Percentiles rank a stretch among this genome's conserved stretches.
Evolutionary conservation across 2,329 filamentous ascomycete genomes (phyloP).

Genomic region (Fusarium stilboides): DNA sequence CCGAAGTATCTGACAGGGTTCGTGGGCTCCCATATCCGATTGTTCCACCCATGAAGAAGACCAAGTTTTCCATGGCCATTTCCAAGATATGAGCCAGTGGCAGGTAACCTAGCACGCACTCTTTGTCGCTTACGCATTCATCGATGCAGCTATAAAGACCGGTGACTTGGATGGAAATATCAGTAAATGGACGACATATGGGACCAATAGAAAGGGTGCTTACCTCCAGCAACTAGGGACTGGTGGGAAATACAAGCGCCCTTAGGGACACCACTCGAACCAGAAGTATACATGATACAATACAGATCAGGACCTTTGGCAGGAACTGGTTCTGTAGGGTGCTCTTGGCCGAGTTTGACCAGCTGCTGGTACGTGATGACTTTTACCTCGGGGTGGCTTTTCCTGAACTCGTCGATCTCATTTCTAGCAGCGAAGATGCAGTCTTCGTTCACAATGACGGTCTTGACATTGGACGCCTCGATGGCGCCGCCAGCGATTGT

Average conservation of each 20-base stretch:
- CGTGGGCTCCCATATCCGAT: constrained; percentile 94
- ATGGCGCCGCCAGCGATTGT: constrained; percentile 71
- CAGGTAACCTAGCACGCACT: constrained; percentile 89
- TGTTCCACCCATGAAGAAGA: constrained; percentile 89
- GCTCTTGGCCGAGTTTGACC: constrained; percentile 72
- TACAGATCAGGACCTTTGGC: constrained; percentile 83
- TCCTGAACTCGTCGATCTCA: constrained; percentile 70
- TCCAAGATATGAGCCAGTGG: constrained; percentile 97
- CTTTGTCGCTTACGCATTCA: constrained; percentile 81
- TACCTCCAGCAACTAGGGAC: constrained; percentile 80
- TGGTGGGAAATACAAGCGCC: constrained; percentile 87
- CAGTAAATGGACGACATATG: constrained; percentile 27
- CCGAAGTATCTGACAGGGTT: constrained; percentile 87
- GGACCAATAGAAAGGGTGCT: constrained; percentile 54
- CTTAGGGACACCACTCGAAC: constrained; percentile 90
- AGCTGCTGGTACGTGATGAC: constrained; percentile 71
- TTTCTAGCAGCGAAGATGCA: constrained; percentile 65
- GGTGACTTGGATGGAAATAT: constrained; percentile 68
- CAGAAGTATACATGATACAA: constrained; percentile 90
- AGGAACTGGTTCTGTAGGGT: constrained; percentile 79
- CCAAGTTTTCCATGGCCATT: constrained; percentile 94
- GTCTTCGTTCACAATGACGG: constrained; percentile 74
- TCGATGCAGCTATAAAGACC: constrained; percentile 86
- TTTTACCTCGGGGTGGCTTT: constrained; percentile 64
- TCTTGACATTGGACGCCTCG: constrained; percentile 69